Percentiles rank a stretch among this genome's conserved stretches.
Evolutionary conservation across 2,329 filamentous ascomycete genomes (phyloP).

Genomic region (Aspergillus caelatus): DNA sequence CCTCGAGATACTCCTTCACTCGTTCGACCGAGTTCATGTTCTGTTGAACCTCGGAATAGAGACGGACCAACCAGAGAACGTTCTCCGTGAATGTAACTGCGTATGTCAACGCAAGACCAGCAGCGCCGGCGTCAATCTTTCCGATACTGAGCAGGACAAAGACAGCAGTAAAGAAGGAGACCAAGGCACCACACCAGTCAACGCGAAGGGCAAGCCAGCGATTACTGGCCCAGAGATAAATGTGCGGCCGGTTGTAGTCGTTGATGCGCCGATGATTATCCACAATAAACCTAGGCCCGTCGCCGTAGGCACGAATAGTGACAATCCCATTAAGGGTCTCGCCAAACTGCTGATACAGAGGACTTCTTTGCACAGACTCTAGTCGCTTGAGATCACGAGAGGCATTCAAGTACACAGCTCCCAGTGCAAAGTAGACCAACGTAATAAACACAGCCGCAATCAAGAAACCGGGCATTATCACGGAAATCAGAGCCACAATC

Average conservation of each 20-base stretch:
- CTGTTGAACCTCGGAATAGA: conserved; percentile 95
- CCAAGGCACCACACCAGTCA: conserved; percentile 85
- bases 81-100: conserved; percentile 97
- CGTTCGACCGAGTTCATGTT: conserved; percentile 99
- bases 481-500: conserved; percentile 82
- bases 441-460: conserved; percentile 85
- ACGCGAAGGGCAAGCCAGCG: conserved; percentile 94
- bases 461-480: conserved; percentile 88
- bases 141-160: conserved; percentile 87
- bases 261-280: conserved; percentile 90
- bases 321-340: conserved; percentile 94
- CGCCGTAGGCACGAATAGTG: conserved; percentile 94
- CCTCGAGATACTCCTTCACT: conserved; percentile 94
- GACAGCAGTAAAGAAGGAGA: conserved; percentile 88
- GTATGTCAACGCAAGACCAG: conserved; percentile 91
- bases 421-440: conserved; percentile 77
- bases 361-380: conserved; percentile 91
- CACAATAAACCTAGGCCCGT: conserved; percentile 87
- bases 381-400: conserved; percentile 95
- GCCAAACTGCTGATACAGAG: conserved; percentile 95
- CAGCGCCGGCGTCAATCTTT: conserved; percentile 83
- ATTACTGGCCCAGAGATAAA: conserved; percentile 95
- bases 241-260: conserved; percentile 87
- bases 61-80: conserved; percentile 90
- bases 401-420: conserved; percentile 83